These are phyloP conservation scores for Dalbergia cochinchinensis DNA, from an alignment of 306 rosid genomes.

Conservation along the genomic window DNA sequence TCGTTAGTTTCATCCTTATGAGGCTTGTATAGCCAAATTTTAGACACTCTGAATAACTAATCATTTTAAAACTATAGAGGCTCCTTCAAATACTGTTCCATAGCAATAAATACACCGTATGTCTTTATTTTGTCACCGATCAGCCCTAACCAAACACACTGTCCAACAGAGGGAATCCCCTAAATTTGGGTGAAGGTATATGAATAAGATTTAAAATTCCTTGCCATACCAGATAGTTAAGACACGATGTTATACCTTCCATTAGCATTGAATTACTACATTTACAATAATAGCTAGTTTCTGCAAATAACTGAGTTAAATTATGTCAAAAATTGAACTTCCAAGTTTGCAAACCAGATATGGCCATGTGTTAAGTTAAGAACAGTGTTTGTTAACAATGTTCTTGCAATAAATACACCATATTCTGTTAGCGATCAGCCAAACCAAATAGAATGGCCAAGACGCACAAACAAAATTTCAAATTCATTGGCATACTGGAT, in stretches of 20 bases:
- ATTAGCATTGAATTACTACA: too few species aligned
- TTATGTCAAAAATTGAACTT: too few species aligned
- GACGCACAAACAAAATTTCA: neutral
- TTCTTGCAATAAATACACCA: constrained; percentile 18
- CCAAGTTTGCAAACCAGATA: too few species aligned
- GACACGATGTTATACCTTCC: too few species aligned
- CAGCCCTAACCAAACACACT: constrained; percentile 11
- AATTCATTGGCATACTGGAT: constrained; percentile 24
- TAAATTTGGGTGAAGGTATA: neutral
- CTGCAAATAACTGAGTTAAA: too few species aligned
- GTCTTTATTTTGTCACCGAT: neutral
- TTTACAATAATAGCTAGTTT: too few species aligned
- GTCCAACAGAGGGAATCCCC: neutral
- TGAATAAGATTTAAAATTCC: neutral
- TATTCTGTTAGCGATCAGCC: constrained; percentile 12
- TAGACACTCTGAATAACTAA: too few species aligned
- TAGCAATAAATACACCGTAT: constrained; percentile 19
- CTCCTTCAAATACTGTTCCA: too few species aligned
- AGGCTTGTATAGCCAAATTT: too few species aligned
- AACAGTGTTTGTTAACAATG: neutral
- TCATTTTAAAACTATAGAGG: too few species aligned
- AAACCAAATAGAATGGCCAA: constrained; percentile 11
- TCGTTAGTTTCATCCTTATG: neutral
- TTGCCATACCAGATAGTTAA: neutral
- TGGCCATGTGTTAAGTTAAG: too few species aligned